A percentile compares a stretch with the other conserved stretches of the same genome.
Evolutionary conservation across 257 asterid genomes (phyloP).

Genomic region (Penstemon newberryi): DNA sequence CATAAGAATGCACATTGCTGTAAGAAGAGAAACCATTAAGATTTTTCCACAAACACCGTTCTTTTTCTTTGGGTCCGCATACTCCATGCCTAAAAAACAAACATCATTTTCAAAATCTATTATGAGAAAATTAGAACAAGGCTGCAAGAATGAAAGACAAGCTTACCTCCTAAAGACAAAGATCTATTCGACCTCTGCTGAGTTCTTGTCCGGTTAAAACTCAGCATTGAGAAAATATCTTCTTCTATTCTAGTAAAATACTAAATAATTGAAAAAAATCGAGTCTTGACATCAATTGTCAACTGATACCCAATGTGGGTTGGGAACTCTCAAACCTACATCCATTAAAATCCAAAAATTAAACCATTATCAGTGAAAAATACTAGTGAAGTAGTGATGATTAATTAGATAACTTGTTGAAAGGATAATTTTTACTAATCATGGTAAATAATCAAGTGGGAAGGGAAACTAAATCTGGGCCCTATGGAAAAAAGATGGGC

Average conservation of each 20-base stretch:
- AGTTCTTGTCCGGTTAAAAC: conserved; percentile 53
- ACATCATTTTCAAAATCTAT: neutral
- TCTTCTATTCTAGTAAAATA: conserved; percentile 15
- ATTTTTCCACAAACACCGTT: conserved; percentile 43
- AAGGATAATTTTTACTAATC: neutral
- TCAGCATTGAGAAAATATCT: conserved; percentile 42
- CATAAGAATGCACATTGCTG: conserved; percentile 63
- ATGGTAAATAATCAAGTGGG: conserved; percentile 8
- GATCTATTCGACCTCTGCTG: conserved; percentile 61
- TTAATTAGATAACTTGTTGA: conserved; percentile 24
- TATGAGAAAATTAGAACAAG: neutral
- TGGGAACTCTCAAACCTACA: conserved; percentile 29
- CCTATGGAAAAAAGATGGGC: conserved; percentile 31
- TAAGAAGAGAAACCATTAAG: conserved; percentile 49
- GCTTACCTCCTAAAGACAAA: conserved; percentile 61
- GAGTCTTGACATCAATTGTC: conserved; percentile 34
- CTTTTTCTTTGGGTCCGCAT: conserved; percentile 77
- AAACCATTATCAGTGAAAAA: conserved; percentile 19
- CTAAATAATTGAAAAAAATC: conserved; percentile 13
- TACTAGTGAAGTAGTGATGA: neutral
- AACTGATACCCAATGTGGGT: conserved; percentile 18
- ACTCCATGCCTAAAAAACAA: conserved; percentile 71
- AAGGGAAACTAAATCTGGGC: conserved; percentile 30
- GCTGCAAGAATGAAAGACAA: conserved; percentile 1
- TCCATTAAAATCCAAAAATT: neutral